Percentiles rank a stretch among this genome's conserved stretches.
phyloP scores from a whole-genome alignment of 1,139 yeast species.

The Protomyces inouyei region DNA sequence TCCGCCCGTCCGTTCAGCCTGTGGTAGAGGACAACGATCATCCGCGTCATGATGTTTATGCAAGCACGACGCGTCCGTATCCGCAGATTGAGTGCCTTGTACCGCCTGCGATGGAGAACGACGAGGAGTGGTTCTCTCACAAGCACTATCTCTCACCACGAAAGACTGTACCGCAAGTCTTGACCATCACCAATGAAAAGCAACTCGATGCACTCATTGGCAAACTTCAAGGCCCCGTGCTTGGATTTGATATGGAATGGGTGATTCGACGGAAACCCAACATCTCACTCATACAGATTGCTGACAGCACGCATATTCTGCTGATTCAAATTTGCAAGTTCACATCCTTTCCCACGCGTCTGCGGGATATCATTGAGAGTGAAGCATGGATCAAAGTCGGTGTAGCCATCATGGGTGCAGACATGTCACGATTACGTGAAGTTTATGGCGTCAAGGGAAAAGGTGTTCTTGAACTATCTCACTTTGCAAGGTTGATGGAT shows the following conservation, averaged over 20 bases:
- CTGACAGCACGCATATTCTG: constrained; percentile 11
- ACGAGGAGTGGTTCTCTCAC: background rate
- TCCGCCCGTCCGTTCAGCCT: background rate
- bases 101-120: background rate
- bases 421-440: constrained; percentile 17
- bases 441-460: constrained; percentile 16
- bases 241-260: constrained; percentile 25
- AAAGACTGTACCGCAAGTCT: constrained; percentile 8
- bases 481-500: constrained; percentile 18
- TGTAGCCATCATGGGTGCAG: constrained; percentile 23
- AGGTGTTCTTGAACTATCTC: constrained; percentile 20
- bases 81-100: background rate
- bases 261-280: background rate
- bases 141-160: constrained; percentile 7
- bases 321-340: constrained; percentile 17
- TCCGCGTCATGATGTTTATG: background rate
- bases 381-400: constrained; percentile 12
- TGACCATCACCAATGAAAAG: constrained; percentile 15
- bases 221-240: constrained; percentile 8
- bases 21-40: background rate
- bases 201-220: constrained; percentile 17
- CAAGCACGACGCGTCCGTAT: background rate
- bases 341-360: constrained; percentile 7
- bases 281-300: constrained; percentile 19
- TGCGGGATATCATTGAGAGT: constrained; percentile 8